Conservation (phyloP, 1,139 yeast species). For the Suhomyces chickasaworum region DNA sequence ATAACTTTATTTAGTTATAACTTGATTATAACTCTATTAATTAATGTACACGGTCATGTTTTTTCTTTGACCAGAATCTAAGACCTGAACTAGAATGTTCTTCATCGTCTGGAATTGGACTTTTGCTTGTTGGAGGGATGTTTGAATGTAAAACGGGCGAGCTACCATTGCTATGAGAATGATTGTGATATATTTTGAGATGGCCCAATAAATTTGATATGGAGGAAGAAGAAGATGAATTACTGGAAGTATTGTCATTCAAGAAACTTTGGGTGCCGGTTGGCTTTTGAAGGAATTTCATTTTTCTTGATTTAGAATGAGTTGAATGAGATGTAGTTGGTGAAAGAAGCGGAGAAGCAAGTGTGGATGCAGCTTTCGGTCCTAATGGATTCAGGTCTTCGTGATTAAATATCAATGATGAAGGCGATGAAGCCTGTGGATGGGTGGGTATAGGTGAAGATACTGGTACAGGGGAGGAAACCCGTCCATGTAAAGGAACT, state of each 20-base stretch:
- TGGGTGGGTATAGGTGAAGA: neutral
- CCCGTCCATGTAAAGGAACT: no score
- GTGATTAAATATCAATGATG: conserved; percentile 1
- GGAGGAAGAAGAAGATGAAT: conserved; percentile 25
- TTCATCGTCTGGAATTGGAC: conserved; percentile 9
- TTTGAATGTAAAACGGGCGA: conserved; percentile 9
- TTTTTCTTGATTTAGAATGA: conserved; percentile 8
- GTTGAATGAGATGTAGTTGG: conserved; percentile 12
- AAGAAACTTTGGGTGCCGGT: conserved; percentile 6
- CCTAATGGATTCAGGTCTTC: neutral
- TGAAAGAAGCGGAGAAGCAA: conserved; percentile 14
- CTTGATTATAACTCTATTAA: conserved; percentile 11
- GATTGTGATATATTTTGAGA: conserved; percentile 21
- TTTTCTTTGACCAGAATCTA: conserved; percentile 20
- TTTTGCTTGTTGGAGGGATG: conserved; percentile 9
- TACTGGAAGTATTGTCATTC: conserved; percentile 9
- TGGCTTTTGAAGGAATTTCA: conserved; percentile 10
- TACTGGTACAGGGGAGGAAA: no score
- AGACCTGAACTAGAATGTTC: conserved; percentile 9
- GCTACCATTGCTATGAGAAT: conserved; percentile 6
- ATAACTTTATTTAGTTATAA: no score
- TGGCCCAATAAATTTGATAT: conserved; percentile 33
- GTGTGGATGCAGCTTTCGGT: conserved; percentile 11
- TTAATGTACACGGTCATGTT: conserved; percentile 12
- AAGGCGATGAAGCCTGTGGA: conserved; percentile 4